A percentile compares a stretch with the other conserved stretches of the same genome.
These are phyloP conservation scores for Nepenthes alata DNA, from an alignment of 179 eudicot genomes.

Conservation along the genomic window DNA sequence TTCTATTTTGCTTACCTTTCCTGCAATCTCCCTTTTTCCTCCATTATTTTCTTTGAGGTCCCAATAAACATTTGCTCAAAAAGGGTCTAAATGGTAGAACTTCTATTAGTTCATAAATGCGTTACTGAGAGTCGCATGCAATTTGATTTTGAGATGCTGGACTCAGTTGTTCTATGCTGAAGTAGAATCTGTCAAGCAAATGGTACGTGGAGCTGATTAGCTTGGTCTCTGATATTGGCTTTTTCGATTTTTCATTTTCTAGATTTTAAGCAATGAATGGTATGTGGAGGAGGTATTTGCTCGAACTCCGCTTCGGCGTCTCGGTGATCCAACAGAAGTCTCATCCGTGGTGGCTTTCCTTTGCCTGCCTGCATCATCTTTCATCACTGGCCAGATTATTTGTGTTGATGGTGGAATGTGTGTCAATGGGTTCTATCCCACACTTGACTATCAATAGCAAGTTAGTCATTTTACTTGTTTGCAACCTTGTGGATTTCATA, in stretches of 20 bases:
- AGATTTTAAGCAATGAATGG: constrained; percentile 12
- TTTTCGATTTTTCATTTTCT: not conserved
- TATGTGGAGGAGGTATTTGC: constrained; percentile 32
- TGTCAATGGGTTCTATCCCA: constrained; percentile 33
- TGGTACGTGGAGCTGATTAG: not conserved
- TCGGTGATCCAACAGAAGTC: constrained; percentile 46
- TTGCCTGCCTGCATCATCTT: constrained; percentile 51
- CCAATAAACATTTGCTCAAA: too few relatives aligned
- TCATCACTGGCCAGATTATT: constrained; percentile 46
- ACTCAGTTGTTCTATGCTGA: too few relatives aligned
- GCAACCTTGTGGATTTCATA: not conserved
- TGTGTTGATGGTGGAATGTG: constrained; percentile 49
- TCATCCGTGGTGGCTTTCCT: constrained; percentile 50
- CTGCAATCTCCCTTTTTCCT: too few relatives aligned
- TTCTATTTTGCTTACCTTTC: too few relatives aligned
- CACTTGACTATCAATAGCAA: constrained; percentile 19
- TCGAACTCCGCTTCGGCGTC: constrained; percentile 36
- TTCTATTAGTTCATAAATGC: too few relatives aligned
- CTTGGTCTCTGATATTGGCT: not conserved
- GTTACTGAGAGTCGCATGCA: too few relatives aligned
- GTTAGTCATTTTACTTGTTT: constrained; percentile 7
- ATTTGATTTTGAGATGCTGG: too few relatives aligned
- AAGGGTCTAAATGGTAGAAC: too few relatives aligned
- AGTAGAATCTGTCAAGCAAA: not conserved
- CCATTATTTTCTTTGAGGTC: too few relatives aligned